These are phyloP conservation scores for Cardamine chenopodiifolia DNA, from an alignment of 345 rosid species.

Conservation along the genomic window DNA sequence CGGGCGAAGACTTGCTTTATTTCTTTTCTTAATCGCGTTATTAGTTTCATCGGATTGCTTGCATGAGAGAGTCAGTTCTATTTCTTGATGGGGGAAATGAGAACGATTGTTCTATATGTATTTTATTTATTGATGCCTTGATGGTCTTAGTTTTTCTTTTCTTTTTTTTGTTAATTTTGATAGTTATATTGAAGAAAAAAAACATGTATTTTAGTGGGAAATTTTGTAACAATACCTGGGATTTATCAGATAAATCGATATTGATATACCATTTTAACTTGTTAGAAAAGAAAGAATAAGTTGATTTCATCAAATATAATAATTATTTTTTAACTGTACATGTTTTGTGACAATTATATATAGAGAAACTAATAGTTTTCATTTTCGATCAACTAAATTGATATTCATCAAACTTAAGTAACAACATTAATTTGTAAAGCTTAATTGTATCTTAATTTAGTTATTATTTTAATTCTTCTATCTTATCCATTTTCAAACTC, in stretches of 20 bases:
- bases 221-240: not conserved
- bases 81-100: not conserved
- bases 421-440: no score
- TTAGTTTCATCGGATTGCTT: slow-evolving; percentile 1
- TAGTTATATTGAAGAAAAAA: not conserved
- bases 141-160: no score
- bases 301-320: not conserved
- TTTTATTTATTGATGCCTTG: not conserved
- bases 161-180: no score
- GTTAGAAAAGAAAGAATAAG: not conserved
- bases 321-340: not conserved
- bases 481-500: not conserved
- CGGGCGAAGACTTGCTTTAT: slow-evolving; percentile 30
- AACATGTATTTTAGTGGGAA: not conserved
- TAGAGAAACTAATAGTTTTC: not conserved
- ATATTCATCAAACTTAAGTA: not conserved
- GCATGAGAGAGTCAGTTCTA: not conserved
- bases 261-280: not conserved
- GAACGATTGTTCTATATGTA: not conserved
- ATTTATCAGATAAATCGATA: not conserved
- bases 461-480: not conserved
- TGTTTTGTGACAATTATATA: not conserved
- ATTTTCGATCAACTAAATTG: not conserved
- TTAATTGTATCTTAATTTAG: not conserved
- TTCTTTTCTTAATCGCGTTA: slow-evolving; percentile 35